phyloP scores from a whole-genome alignment of 495 filamentous ascomycete genomes.

The Xylona heveae region DNA sequence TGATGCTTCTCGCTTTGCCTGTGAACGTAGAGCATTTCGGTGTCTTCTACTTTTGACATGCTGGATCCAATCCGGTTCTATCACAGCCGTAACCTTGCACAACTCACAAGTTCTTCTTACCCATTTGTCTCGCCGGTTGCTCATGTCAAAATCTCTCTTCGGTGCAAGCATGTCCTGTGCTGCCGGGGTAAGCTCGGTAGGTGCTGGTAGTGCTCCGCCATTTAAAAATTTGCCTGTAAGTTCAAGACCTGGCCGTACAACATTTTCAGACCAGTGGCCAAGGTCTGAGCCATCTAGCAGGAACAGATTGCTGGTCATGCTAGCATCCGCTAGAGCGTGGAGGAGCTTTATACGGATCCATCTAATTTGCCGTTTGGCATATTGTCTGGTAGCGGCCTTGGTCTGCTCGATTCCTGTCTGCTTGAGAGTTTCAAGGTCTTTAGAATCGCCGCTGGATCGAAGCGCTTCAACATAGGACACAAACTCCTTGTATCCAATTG shows the following conservation, averaged over 20 bases:
- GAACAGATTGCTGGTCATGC: slow-evolving; percentile 34
- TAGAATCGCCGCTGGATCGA: slow-evolving; percentile 13
- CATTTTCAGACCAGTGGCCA: slow-evolving; percentile 28
- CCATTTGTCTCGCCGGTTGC: slow-evolving; percentile 24
- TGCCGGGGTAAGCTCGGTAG: slow-evolving; percentile 40
- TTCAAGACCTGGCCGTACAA: slow-evolving; percentile 39
- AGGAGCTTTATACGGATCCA: slow-evolving; percentile 79
- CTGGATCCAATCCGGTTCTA: slow-evolving; percentile 49
- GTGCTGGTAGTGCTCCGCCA: slow-evolving; percentile 30
- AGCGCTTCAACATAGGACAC: slow-evolving; percentile 40
- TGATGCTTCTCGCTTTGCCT: neutral
- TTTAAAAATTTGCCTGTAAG: slow-evolving; percentile 39
- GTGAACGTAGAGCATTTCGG: neutral
- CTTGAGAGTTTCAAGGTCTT: slow-evolving; percentile 22
- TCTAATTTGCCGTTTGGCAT: slow-evolving; percentile 58
- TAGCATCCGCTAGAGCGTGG: slow-evolving; percentile 30
- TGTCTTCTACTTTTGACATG: slow-evolving; percentile 55
- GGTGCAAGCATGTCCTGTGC: slow-evolving; percentile 29
- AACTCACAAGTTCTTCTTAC: slow-evolving; percentile 38
- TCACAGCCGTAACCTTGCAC: slow-evolving; percentile 46
- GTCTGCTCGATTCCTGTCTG: slow-evolving; percentile 30
- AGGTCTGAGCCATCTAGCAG: slow-evolving; percentile 54
- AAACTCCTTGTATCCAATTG: slow-evolving; percentile 90
- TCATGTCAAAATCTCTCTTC: slow-evolving; percentile 24
- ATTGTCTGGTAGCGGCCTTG: slow-evolving; percentile 65